Evolutionary conservation across 495 filamentous ascomycete species (phyloP).

Genomic region (Hypoxylon lenormandii): DNA sequence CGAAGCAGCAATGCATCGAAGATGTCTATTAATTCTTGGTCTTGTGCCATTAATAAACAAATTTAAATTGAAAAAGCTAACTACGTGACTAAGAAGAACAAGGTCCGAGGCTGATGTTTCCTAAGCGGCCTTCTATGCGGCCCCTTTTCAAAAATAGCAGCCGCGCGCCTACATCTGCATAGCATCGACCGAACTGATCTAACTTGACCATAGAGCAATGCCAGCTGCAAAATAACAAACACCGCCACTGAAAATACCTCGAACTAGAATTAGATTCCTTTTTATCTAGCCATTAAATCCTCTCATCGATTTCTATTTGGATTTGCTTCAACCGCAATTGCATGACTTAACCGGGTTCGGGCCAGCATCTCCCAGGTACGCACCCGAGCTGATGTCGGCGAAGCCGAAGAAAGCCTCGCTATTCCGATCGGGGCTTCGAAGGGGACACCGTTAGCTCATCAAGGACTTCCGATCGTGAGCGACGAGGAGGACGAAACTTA

Average conservation of each 20-base stretch:
- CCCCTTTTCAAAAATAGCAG: background rate
- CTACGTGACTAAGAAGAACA: no score
- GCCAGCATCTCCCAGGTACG: conserved; percentile 27
- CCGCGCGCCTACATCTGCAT: background rate
- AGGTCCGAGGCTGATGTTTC: no score
- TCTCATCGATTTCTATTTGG: background rate
- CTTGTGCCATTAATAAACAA: background rate
- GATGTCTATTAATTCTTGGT: no score
- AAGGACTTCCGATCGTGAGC: background rate
- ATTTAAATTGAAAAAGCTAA: background rate
- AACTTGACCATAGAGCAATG: background rate
- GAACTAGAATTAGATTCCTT: background rate
- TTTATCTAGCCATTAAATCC: background rate
- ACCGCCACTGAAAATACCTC: background rate
- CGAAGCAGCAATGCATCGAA: no score
- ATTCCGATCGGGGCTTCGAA: conserved; percentile 22
- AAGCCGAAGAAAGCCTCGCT: conserved; percentile 42
- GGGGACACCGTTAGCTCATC: conserved; percentile 1
- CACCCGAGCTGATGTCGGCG: conserved; percentile 26
- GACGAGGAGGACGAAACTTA: conserved; percentile 2
- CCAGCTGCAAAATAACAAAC: background rate
- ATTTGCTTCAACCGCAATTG: conserved; percentile 19
- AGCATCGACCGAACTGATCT: background rate
- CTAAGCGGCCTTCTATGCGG: background rate
- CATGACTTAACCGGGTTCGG: conserved; percentile 26